Evolutionary conservation across 176 grass and related monocot species (phyloP).

Genomic region (Metroxylon sagu): DNA sequence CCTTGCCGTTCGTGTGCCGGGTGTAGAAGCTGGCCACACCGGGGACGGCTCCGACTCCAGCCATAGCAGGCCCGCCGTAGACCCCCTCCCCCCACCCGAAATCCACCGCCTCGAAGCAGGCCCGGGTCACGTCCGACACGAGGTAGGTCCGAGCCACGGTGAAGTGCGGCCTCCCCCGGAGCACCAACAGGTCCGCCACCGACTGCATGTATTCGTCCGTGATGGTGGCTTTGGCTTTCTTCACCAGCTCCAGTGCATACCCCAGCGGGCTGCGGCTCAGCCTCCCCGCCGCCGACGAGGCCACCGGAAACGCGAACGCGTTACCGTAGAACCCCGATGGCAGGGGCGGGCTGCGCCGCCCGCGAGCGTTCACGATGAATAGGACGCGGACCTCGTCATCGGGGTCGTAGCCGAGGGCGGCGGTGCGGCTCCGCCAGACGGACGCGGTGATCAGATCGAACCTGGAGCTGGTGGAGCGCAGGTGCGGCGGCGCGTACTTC

Average conservation of each 20-base stretch:
- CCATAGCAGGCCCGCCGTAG: constrained; percentile 58
- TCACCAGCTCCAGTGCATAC: constrained; percentile 47
- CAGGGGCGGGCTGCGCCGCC: constrained; percentile 24
- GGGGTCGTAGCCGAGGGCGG: constrained; percentile 31
- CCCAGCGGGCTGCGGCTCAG: constrained; percentile 31
- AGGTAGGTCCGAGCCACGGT: constrained; percentile 35
- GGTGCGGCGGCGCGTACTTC: constrained; percentile 22
- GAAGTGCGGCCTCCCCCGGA: constrained; percentile 29
- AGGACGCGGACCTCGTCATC: constrained; percentile 48
- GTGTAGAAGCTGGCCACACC: constrained; percentile 55
- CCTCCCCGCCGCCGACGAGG: constrained; percentile 32
- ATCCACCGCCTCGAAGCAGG: constrained; percentile 49
- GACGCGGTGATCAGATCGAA: constrained; percentile 62
- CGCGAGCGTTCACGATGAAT: constrained; percentile 59
- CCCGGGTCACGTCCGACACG: constrained; percentile 55
- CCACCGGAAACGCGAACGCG: constrained; percentile 54
- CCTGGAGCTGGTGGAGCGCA: constrained; percentile 23
- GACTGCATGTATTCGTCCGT: constrained; percentile 58
- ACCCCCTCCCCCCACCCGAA: constrained; percentile 61
- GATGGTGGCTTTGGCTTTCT: constrained; percentile 48
- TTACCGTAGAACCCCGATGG: constrained; percentile 68
- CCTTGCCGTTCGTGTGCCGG: constrained; percentile 31
- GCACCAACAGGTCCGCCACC: constrained; percentile 51
- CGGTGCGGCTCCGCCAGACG: constrained; percentile 56
- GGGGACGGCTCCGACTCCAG: constrained; percentile 26